These are phyloP conservation scores for Nemophila menziesii DNA, from an alignment of 257 asterid genomes.

Conservation along the genomic window DNA sequence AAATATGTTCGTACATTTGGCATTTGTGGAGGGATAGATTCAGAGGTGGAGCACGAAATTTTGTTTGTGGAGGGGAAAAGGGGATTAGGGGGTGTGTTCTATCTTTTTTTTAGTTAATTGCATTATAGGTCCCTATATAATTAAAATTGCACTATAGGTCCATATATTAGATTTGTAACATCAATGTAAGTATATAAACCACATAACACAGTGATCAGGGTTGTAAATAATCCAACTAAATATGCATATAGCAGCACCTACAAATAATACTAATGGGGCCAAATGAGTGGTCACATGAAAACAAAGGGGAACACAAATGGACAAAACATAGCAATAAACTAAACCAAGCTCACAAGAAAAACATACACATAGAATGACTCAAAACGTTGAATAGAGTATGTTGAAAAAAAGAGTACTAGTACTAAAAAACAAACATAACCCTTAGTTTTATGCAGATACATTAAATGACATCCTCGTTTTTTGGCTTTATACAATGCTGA, in stretches of 20 bases:
- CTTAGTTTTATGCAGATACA: neutral
- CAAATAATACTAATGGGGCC: neutral
- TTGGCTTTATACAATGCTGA: slow-evolving; percentile 14
- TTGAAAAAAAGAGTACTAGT: neutral
- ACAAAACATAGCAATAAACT: slow-evolving; percentile 15
- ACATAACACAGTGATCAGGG: no score
- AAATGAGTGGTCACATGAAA: slow-evolving; percentile 6
- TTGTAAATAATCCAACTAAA: no score
- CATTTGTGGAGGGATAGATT: no score
- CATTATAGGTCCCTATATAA: no score
- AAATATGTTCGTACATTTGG: no score
- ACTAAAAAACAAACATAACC: neutral
- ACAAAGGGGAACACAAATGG: slow-evolving; percentile 15
- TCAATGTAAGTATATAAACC: no score
- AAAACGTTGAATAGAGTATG: slow-evolving; percentile 2
- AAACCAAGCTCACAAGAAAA: slow-evolving; percentile 9
- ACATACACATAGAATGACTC: neutral
- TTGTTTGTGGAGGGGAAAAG: no score
- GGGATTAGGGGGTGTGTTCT: no score
- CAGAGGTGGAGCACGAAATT: no score
- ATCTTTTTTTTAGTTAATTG: no score
- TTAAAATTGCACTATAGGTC: no score
- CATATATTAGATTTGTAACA: no score
- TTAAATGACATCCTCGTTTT: slow-evolving; percentile 6
- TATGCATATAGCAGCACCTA: neutral